Evolutionary conservation across 768 basidiomycete species (phyloP), one percentile per base, ranked within the genome.

Genomic region (Pisolithus tinctorius): DNA sequence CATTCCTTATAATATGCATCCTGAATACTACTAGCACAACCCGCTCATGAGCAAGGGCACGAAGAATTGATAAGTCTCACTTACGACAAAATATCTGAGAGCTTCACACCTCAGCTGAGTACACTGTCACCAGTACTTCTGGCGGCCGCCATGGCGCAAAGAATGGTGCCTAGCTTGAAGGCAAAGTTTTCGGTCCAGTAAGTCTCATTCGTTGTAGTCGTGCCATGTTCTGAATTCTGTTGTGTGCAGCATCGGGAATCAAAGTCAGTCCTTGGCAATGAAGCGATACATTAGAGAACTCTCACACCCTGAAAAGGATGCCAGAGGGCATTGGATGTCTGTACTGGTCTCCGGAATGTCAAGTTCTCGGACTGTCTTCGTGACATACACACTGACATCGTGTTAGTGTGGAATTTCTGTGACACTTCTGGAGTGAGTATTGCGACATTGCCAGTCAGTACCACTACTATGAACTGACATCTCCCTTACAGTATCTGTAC

Each of bases 371-470:
- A 50, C 13, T 58, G 58, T 42, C 36, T 61, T 17, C 29, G 44
- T 41, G 50, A 55, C 14, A 55, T 61, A 27, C 60, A 61, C 37
- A 27, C 50, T 4, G 60, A 62, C 31, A 60, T 62, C 11, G 48
- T 62, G 27, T 13, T n/a, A 0, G 46, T 55, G 9, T 62, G 61
- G 60, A 62, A 62, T 42, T 56, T 62, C 36, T 26, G 26, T 14
- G 55, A 57, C 30, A 48, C 55, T 20, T 20, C 8, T 13, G 3
- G 29, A 17, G 25, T 11, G 55, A 46, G 30, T 43, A 47, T 23
- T 10, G n/a, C 1, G 3, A n/a, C 2, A 6, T 30, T n/a, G 17
- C 29, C 10, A 8, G 34, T 45, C 41, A 20, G 20, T 2, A 26
- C 6, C 2, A 16, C 20, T 34, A 25, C 7, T 11, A 3, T 11